Evolutionary conservation across 73 alveolate genomes (phyloP).

Genomic region (Durusdinium trenchii): DNA sequence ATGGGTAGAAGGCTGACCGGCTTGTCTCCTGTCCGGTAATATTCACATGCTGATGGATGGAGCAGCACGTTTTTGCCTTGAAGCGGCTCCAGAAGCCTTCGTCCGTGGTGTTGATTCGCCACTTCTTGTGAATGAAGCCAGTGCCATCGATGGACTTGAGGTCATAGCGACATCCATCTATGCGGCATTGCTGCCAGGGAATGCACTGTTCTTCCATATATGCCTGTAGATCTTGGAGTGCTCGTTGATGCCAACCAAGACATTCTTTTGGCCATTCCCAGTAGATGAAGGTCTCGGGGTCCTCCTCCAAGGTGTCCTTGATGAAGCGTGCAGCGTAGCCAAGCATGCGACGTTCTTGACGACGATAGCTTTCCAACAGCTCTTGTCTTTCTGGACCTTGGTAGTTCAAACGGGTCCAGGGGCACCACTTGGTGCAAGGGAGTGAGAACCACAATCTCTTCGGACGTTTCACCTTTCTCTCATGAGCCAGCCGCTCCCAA

Average conservation of each 20-base stretch:
- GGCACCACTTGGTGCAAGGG: slow-evolving; percentile 32
- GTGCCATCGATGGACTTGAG: not conserved
- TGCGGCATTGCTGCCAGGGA: not conserved
- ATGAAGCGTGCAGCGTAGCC: not conserved
- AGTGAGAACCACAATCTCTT: not conserved
- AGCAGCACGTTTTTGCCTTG: not conserved
- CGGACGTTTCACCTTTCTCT: not conserved
- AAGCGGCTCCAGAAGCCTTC: not conserved
- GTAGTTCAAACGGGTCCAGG: not conserved
- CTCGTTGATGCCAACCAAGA: not conserved
- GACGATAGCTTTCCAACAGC: not conserved
- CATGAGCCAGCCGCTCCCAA: not conserved
- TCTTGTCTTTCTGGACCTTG: not conserved
- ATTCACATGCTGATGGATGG: not conserved
- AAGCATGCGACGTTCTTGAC: not conserved
- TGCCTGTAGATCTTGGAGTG: not conserved
- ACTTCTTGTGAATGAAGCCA: not conserved
- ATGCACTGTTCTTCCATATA: not conserved
- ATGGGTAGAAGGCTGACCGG: not conserved
- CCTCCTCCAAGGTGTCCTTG: not conserved
- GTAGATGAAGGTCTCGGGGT: not conserved
- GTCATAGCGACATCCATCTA: not conserved
- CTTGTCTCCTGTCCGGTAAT: not conserved
- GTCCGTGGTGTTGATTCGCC: no score
- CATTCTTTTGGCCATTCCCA: not conserved